Evolutionary conservation across 1,139 yeast genomes (phyloP).

Genomic region (Geotrichum macrosporum): DNA sequence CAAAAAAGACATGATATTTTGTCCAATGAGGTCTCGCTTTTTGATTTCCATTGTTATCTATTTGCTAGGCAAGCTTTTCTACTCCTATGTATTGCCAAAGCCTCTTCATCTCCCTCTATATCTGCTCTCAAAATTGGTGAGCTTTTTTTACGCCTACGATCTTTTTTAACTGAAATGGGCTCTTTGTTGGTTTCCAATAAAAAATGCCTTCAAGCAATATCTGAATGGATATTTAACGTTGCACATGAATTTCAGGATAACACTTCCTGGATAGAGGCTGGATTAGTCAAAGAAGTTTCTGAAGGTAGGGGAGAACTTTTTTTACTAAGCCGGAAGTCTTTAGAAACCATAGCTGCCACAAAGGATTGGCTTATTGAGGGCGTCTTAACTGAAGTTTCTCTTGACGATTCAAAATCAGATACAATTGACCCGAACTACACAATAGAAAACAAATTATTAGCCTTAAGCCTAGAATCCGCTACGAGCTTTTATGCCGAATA

Average conservation of each 20-base stretch:
- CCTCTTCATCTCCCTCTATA: slow-evolving; percentile 40
- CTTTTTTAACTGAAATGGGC: slow-evolving; percentile 44
- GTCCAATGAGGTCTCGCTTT: slow-evolving; percentile 39
- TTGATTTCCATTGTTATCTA: slow-evolving; percentile 42
- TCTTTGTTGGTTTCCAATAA: slow-evolving; percentile 31
- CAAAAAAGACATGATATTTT: slow-evolving; percentile 38
- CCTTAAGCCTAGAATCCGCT: slow-evolving; percentile 28
- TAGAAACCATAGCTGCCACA: slow-evolving; percentile 37
- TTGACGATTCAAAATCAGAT: slow-evolving; percentile 26
- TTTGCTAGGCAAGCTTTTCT: slow-evolving; percentile 43
- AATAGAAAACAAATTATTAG: slow-evolving; percentile 22
- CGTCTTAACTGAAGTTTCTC: slow-evolving; percentile 40
- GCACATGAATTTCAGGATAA: slow-evolving; percentile 35
- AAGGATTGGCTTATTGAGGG: slow-evolving; percentile 43
- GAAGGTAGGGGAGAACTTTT: slow-evolving; percentile 41
- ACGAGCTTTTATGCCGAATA: slow-evolving; percentile 38
- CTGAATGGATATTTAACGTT: slow-evolving; percentile 38
- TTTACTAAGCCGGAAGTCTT: slow-evolving; percentile 36
- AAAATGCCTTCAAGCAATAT: slow-evolving; percentile 28
- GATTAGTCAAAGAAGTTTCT: slow-evolving; percentile 34
- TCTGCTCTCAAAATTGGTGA: slow-evolving; percentile 36
- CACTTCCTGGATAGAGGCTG: slow-evolving; percentile 27
- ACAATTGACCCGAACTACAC: slow-evolving; percentile 24
- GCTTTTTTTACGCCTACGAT: slow-evolving; percentile 36
- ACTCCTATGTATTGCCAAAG: slow-evolving; percentile 33